phyloP scores from a whole-genome alignment of 106 monocot species.

The Triglochin maritima region DNA sequence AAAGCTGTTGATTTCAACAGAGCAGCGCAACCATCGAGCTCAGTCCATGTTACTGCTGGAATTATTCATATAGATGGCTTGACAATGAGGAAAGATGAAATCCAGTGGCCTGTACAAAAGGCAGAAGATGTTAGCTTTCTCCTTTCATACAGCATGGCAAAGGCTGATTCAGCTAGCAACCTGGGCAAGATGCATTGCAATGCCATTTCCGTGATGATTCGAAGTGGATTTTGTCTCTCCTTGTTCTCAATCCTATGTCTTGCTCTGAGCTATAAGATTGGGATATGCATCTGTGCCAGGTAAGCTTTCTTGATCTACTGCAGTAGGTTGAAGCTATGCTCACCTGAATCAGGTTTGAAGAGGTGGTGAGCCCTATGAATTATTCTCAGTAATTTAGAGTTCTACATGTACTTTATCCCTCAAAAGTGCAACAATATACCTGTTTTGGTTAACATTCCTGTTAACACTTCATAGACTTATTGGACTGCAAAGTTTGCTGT shows the following conservation, averaged over 20 bases:
- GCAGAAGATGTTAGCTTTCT: conserved; percentile 29
- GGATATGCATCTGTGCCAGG: conserved; percentile 30
- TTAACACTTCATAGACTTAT: too few relatives aligned
- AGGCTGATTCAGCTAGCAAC: conserved; percentile 11
- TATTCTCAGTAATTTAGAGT: too few relatives aligned
- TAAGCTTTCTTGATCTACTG: conserved; percentile 4
- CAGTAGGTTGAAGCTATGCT: too few relatives aligned
- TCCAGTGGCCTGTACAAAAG: conserved; percentile 39
- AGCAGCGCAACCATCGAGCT: conserved; percentile 18
- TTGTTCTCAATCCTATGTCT: conserved; percentile 43
- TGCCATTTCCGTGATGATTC: conserved; percentile 16
- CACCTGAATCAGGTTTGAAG: too few relatives aligned
- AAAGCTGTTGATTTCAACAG: conserved; percentile 16
- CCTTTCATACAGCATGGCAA: conserved; percentile 23
- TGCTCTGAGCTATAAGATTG: conserved; percentile 42
- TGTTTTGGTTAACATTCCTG: too few relatives aligned
- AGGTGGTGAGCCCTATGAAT: too few relatives aligned
- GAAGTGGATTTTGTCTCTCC: conserved; percentile 37
- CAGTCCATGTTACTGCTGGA: conserved; percentile 51
- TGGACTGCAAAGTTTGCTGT: too few relatives aligned
- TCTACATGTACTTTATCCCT: too few relatives aligned
- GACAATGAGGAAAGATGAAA: conserved; percentile 11
- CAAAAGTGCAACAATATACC: too few relatives aligned
- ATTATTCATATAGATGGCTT: conserved; percentile 47
- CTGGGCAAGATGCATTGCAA: conserved; percentile 18